A percentile compares a stretch with the other conserved stretches of the same genome.
Conservation (phyloP, 2,329 filamentous ascomycete genomes). For the Sclerotiophoma versabilis region DNA sequence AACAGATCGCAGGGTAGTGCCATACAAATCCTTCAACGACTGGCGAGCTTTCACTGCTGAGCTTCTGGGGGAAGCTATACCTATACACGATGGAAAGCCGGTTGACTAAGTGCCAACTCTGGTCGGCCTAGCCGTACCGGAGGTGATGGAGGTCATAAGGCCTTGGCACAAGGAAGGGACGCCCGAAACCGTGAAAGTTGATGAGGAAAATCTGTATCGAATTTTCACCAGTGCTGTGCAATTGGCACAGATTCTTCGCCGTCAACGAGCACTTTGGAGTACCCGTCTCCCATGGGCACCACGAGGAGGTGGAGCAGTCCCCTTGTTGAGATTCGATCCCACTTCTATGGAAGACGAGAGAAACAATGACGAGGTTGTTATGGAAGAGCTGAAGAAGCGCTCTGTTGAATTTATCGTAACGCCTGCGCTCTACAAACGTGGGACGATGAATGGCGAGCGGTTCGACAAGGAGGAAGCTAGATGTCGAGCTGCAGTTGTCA, state of each 20-base stretch:
- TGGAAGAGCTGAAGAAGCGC: background rate
- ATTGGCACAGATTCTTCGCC: background rate
- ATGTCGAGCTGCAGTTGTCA: background rate
- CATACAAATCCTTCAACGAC: background rate
- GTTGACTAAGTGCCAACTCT: background rate
- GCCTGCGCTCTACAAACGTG: background rate
- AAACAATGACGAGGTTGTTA: background rate
- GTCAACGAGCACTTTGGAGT: background rate
- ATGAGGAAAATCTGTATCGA: background rate
- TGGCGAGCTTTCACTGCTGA: constrained; percentile 1
- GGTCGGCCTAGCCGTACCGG: background rate
- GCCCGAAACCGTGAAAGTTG: background rate
- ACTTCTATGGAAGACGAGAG: background rate
- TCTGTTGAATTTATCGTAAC: background rate
- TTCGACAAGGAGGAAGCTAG: background rate
- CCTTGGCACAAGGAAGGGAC: background rate
- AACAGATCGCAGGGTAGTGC: background rate
- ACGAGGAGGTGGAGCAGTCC: background rate
- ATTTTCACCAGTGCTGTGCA: background rate
- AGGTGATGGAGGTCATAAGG: background rate
- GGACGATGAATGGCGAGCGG: background rate
- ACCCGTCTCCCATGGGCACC: background rate
- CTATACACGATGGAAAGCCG: background rate
- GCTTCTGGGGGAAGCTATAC: background rate
- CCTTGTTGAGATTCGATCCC: background rate